These are phyloP conservation scores for Helianthus annuus DNA, from an alignment of 129 eudicot genomes.

Conservation along the genomic window DNA sequence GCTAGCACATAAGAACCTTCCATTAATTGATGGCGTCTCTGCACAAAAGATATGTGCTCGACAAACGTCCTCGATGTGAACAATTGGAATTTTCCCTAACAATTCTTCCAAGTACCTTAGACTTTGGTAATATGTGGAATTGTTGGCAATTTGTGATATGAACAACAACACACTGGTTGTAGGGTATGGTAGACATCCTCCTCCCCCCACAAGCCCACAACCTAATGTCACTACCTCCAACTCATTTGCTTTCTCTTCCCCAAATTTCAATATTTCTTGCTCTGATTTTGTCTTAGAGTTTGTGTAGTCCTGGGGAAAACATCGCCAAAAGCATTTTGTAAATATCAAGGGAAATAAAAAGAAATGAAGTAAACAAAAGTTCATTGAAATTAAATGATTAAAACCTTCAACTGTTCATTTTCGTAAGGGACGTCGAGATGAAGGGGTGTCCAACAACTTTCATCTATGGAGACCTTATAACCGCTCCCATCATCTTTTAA, in stretches of 20 bases:
- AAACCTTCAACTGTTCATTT: not conserved
- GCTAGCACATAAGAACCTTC: constrained; percentile 54
- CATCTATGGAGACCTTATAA: constrained; percentile 46
- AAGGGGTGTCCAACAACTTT: constrained; percentile 62
- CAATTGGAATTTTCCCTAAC: constrained; percentile 50
- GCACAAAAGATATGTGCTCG: constrained; percentile 59
- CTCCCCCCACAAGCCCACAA: constrained; percentile 62
- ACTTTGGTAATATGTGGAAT: not conserved
- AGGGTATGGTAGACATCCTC: constrained; percentile 26
- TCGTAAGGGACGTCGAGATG: constrained; percentile 31
- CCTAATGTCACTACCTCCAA: constrained; percentile 45
- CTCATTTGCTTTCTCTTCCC: constrained; percentile 15
- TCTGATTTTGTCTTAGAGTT: constrained; percentile 41
- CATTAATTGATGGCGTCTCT: constrained; percentile 25
- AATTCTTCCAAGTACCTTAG: constrained; percentile 47
- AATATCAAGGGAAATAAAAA: no score
- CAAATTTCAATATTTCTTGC: constrained; percentile 42
- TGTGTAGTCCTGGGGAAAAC: constrained; percentile 23
- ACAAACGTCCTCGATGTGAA: constrained; percentile 50
- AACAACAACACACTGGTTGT: constrained; percentile 22
- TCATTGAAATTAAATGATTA: no score
- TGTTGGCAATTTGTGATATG: constrained; percentile 32
- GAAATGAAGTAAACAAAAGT: no score
- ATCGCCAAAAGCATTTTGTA: not conserved
- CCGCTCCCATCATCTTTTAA: constrained; percentile 49